phyloP scores from a whole-genome alignment of 2,329 filamentous ascomycete genomes.

The Claviceps sp. region DNA sequence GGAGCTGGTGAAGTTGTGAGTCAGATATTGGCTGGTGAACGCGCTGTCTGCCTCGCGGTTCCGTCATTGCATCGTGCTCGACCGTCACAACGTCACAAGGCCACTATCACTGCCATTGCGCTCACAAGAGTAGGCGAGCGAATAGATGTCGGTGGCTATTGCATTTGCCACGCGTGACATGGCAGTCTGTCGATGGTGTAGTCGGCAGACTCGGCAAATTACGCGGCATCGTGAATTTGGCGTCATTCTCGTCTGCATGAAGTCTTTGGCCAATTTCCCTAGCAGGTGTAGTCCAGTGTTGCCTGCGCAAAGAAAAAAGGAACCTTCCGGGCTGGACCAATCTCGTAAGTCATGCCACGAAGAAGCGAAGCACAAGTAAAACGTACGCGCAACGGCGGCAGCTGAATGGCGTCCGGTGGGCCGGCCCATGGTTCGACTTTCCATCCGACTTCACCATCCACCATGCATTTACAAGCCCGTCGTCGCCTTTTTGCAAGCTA shows the following conservation, averaged over 20 bases:
- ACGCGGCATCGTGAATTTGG: not conserved
- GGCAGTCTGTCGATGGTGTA: not conserved
- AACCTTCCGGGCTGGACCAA: not conserved
- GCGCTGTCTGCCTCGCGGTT: not conserved
- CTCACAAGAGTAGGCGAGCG: not conserved
- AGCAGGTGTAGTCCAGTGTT: not conserved
- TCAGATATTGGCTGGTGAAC: not conserved
- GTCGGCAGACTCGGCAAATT: not conserved
- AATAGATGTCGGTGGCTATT: not conserved
- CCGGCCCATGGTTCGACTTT: too few species aligned
- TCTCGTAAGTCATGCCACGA: not conserved
- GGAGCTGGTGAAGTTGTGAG: not conserved
- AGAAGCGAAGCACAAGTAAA: too few species aligned
- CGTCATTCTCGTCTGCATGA: not conserved
- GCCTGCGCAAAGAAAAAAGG: not conserved
- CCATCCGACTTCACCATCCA: too few species aligned
- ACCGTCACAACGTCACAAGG: not conserved
- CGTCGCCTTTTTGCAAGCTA: too few species aligned
- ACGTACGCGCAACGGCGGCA: too few species aligned
- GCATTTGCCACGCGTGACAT: not conserved
- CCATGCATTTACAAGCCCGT: too few species aligned
- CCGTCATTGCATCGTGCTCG: constrained; percentile 2
- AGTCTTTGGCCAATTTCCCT: not conserved
- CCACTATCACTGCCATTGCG: not conserved
- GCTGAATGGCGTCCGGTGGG: too few species aligned